Evolutionary conservation across 2,329 filamentous ascomycete genomes (phyloP).

Genomic region (Beauveria caledonica): DNA sequence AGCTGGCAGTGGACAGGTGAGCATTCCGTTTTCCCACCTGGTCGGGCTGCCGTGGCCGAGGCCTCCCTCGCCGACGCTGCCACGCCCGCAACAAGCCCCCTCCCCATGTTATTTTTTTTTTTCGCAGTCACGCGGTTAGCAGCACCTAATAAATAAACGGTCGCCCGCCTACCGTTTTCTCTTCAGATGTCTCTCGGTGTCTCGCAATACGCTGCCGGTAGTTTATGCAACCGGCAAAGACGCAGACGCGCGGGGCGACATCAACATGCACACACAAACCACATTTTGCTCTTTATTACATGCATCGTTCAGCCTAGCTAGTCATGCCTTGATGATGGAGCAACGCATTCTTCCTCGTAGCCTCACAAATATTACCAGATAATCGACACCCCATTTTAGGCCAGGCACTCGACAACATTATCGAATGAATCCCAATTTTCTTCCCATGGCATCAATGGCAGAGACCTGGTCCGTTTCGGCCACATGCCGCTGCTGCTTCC

Average conservation of each 20-base stretch:
- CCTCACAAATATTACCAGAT: not conserved
- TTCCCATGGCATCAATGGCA: not conserved
- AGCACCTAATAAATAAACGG: not conserved
- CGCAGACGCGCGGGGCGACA: not conserved
- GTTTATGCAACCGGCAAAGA: too few species aligned
- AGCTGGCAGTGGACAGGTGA: not conserved
- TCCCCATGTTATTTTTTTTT: not conserved
- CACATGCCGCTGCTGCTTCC: not conserved
- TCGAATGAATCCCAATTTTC: not conserved
- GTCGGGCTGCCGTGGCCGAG: not conserved
- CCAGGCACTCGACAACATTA: not conserved
- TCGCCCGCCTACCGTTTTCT: conserved; percentile 1
- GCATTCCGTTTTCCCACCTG: conserved; percentile 5
- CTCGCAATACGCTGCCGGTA: not conserved
- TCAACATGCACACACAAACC: too few species aligned
- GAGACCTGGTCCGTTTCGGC: conserved; percentile 2
- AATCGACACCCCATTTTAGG: not conserved
- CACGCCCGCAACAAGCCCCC: not conserved
- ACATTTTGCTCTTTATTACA: too few species aligned
- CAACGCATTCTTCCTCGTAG: not conserved
- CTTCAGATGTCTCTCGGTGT: not conserved
- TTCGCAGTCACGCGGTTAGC: not conserved
- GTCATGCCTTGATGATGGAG: too few species aligned
- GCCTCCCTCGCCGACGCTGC: not conserved
- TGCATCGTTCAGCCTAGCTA: too few species aligned